Conservation (phyloP, 768 basidiomycete genomes). For the Butyriboletus loyo region DNA sequence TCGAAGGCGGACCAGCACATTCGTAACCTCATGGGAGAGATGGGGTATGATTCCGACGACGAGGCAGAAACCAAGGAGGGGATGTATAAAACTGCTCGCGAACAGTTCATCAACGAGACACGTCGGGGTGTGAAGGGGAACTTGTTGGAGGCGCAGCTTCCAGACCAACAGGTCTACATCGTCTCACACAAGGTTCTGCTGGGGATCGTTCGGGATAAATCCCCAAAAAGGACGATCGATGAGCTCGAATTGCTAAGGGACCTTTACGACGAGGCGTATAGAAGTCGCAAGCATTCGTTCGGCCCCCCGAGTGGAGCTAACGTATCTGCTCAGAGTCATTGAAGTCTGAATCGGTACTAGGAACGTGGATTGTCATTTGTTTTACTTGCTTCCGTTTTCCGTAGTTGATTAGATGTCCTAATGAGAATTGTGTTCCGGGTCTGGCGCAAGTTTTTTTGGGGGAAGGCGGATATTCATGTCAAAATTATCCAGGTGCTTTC, state of each 20-base stretch:
- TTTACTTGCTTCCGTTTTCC: background rate
- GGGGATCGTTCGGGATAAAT: conserved; percentile 22
- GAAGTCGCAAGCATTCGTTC: conserved; percentile 4
- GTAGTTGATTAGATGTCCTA: too few species aligned
- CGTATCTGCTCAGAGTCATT: conserved; percentile 10
- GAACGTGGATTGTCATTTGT: background rate
- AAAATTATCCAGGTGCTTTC: background rate
- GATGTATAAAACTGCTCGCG: conserved; percentile 24
- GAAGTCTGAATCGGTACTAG: background rate
- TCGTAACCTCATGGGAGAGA: conserved; percentile 24
- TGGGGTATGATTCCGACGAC: conserved; percentile 27
- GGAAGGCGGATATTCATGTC: background rate
- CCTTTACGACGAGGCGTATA: conserved; percentile 16
- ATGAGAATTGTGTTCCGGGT: too few species aligned
- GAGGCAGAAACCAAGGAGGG: conserved; percentile 14
- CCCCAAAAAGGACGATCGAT: conserved; percentile 23
- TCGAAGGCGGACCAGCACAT: conserved; percentile 37
- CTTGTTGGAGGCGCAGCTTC: conserved; percentile 23
- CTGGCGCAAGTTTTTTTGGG: too few species aligned
- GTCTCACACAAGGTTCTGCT: conserved; percentile 24
- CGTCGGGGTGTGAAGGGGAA: conserved; percentile 22
- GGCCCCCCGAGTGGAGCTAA: conserved; percentile 2
- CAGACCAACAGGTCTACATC: conserved; percentile 30
- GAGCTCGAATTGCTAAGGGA: conserved; percentile 29
- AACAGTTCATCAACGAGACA: conserved; percentile 28